Evolutionary conservation across 2,329 filamentous ascomycete species (phyloP).

Genomic region (Albophoma yamanashiensis): DNA sequence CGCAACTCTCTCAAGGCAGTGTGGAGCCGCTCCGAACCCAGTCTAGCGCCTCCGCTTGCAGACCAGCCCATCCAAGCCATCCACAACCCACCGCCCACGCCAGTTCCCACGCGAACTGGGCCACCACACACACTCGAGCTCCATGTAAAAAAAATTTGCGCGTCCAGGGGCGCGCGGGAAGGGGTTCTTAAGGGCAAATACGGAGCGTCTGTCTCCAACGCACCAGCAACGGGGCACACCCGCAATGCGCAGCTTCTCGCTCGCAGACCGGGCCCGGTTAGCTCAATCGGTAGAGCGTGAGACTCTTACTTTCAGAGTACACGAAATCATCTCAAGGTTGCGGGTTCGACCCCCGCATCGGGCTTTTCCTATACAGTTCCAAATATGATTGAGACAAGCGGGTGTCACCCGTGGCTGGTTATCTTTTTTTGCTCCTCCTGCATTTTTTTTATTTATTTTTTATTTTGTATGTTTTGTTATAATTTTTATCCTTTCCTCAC

Average conservation of each 20-base stretch:
- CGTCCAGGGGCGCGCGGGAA: not conserved
- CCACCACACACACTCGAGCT: not conserved
- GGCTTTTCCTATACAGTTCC: conserved; percentile 22
- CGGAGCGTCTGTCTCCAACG: not conserved
- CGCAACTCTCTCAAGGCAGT: no score
- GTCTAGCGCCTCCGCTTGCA: not conserved
- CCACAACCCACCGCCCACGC: not conserved
- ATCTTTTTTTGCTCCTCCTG: not conserved
- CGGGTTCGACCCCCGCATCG: conserved; percentile 39
- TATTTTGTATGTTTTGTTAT: not conserved
- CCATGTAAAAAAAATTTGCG: not conserved
- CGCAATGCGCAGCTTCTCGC: not conserved
- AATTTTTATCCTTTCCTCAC: no score
- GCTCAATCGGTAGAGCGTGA: conserved; percentile 52
- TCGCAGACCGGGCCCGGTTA: conserved; percentile 18
- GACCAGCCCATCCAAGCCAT: no score
- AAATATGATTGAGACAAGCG: not conserved
- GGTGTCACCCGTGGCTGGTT: not conserved
- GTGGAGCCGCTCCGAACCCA: not conserved
- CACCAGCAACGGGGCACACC: not conserved
- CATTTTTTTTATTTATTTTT: not conserved
- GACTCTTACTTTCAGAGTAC: conserved; percentile 40
- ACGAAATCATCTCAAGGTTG: conserved; percentile 33
- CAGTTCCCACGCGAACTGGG: not conserved
- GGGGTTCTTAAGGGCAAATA: not conserved